Base-by-base conservation (phyloP, 2,329 filamentous ascomycete species). In the Penicillium rolfsii region DNA sequence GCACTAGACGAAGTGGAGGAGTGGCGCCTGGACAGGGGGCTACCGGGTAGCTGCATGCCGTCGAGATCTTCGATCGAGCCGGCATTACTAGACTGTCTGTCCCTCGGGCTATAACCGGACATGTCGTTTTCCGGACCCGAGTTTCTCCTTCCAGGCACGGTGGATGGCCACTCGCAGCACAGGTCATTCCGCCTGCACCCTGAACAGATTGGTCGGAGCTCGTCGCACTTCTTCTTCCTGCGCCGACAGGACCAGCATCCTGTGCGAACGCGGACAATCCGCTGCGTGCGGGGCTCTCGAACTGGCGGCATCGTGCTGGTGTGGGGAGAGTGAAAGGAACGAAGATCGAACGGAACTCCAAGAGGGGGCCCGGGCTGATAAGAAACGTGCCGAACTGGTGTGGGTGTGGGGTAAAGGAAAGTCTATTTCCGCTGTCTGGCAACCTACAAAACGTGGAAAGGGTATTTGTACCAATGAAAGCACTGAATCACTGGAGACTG, bases 141-240 rank as follows among this genome's bases (percentile, higher is more conserved):
- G 53, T 56, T 56, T 41, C 53, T 57, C 33, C 54, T 63, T 14
- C 63, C 60, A 3, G 67, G 61, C 19, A 70, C 53, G 28, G 56
- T 66, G 16, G 64, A 56, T 9, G 71, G 71, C 71, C 71, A 74
- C 19, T 65, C 62, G 49, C 71, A 74, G 16, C 33, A 59, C 16
- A 74, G 64, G 46, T 72, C 70, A 56, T 74, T 74, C 26, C 71
- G 70, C 48, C 55, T 61, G 40, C 71, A 73, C 35, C 71, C 71
- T 19, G 67, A 66, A 49, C 80, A 67, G 70, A 74, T 52, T 68
- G 80, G 64, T 68, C 70, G 67, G 24, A 52, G 24, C 59, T 76
- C 73, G 28, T 74, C 72, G 49, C 73, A 76, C 61, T 75, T 75
- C 65, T 75, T 73, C 65, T 72, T 74, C 11, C 73, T 70, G 5